Evolutionary conservation across 306 rosid species (phyloP), one percentile per base, ranked within the genome.

Genomic region (Amphicarpaea edgeworthii): DNA sequence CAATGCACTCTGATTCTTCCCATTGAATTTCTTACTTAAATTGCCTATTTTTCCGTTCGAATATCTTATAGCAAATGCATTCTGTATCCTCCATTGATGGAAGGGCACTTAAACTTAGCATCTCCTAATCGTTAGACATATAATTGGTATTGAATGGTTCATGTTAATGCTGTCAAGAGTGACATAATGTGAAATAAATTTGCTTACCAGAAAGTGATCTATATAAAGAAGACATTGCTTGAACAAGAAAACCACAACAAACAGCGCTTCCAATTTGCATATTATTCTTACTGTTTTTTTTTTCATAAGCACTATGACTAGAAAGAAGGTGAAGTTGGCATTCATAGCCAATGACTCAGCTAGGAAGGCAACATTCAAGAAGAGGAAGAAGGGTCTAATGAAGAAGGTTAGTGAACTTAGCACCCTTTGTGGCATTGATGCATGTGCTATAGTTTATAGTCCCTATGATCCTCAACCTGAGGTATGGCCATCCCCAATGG

Each of bases 301-400:
- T 24, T 49, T 73, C 3, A 20, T 37, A 20, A 58, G 14, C 71
- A 32, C 16, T 65, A 85, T 79, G 88, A 82, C 86, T 26, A 82
- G 89, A 73, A 86, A 86, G 72, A 86, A 80, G 77, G 89, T 86
- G 72, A 86, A 83, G 61, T 75, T 83, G 0, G 85, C 84, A 24
- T 83, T 83, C 83, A 83, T 86, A 60, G 55, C 53, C n/a, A 86
- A 83, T 4, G 89, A 86, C 41, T 72, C 84, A 0, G 80, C 86
- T 0, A 83, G 89, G 51, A 86, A 81, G 42, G 83, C 87, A 1
- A 83, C 89, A 8, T 86, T 76, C 77, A 86, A 80, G 81, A 86
- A 83, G 21, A 78, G 88, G 70, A 85, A 85, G 88, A 81, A 79
- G 75, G 83, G 86, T 61, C 69, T 83, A 4, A 71, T 86, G 72